phyloP scores from a whole-genome alignment of 1,139 yeast species.

The Candida labiduridarum region DNA sequence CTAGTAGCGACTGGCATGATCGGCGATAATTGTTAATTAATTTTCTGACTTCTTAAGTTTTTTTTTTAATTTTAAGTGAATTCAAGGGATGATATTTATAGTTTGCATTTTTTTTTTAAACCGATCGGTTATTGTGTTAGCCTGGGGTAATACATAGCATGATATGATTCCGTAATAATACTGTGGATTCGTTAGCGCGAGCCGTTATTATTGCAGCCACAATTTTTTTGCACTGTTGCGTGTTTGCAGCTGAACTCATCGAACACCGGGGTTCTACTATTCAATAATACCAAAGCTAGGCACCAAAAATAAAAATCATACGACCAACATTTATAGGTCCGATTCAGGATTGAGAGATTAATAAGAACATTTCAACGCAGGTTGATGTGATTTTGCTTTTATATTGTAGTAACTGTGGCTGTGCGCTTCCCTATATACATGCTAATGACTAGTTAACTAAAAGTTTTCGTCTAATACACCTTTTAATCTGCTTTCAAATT shows the following conservation, averaged over 20 bases:
- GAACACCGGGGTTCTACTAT: not conserved
- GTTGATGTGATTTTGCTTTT: no score
- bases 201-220: constrained; percentile 1
- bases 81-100: constrained; percentile 1
- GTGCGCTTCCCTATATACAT: not conserved
- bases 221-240: not conserved
- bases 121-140: no score
- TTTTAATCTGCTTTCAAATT: constrained; percentile 26
- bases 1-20: constrained; percentile 15
- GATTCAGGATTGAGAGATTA: no score
- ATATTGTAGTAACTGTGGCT: not conserved
- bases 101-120: not conserved
- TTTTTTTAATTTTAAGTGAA: not conserved
- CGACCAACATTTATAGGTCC: not conserved
- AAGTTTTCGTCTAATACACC: constrained; percentile 16
- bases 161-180: not conserved
- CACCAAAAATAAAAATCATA: not conserved
- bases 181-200: not conserved
- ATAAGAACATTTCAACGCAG: no score
- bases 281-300: no score
- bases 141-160: no score
- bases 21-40: not conserved
- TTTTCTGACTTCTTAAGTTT: not conserved
- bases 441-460: not conserved
- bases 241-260: not conserved